These are phyloP conservation scores for Volutella citrinella DNA, from an alignment of 2,329 filamentous ascomycete genomes.

Conservation along the genomic window DNA sequence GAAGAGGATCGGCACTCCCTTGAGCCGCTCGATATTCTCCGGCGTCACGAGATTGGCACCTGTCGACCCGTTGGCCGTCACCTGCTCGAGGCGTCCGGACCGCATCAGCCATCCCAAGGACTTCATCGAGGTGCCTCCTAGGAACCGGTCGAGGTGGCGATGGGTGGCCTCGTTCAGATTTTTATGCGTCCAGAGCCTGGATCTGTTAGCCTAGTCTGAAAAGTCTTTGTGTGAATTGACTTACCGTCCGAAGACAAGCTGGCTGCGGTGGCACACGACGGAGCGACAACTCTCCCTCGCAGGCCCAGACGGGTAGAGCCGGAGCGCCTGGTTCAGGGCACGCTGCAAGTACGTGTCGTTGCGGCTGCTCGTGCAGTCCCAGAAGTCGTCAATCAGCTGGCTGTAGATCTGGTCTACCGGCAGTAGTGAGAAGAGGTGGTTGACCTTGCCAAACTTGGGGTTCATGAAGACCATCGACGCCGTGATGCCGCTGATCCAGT, in stretches of 20 bases:
- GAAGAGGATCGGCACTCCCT: constrained; percentile 49
- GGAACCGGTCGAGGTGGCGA: constrained; percentile 57
- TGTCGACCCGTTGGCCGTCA: constrained; percentile 49
- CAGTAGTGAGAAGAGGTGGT: constrained; percentile 10
- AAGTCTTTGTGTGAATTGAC: not conserved
- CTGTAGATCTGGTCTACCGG: constrained; percentile 11
- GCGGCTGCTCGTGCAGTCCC: constrained; percentile 16
- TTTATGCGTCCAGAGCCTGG: constrained; percentile 59
- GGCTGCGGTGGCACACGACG: constrained; percentile 58
- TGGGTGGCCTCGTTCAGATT: constrained; percentile 67
- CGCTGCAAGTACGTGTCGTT: constrained; percentile 42
- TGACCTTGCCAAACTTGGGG: constrained; percentile 34
- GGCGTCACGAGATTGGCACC: constrained; percentile 45
- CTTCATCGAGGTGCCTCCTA: constrained; percentile 61
- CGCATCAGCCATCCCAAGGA: constrained; percentile 54
- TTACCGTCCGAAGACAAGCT: constrained; percentile 56
- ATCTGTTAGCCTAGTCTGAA: constrained; percentile 3
- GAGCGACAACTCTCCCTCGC: constrained; percentile 58
- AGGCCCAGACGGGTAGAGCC: constrained; percentile 51
- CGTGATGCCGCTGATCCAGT: constrained; percentile 57
- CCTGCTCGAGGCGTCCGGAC: constrained; percentile 49
- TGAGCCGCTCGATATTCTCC: constrained; percentile 48
- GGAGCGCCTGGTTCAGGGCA: constrained; percentile 51
- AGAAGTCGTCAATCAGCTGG: constrained; percentile 13
- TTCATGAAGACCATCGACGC: constrained; percentile 63